Percentiles rank a stretch among this genome's conserved stretches.
These are phyloP conservation scores for Elsinoe fawcettii DNA, from an alignment of 2,329 filamentous ascomycete genomes.

Conservation along the genomic window DNA sequence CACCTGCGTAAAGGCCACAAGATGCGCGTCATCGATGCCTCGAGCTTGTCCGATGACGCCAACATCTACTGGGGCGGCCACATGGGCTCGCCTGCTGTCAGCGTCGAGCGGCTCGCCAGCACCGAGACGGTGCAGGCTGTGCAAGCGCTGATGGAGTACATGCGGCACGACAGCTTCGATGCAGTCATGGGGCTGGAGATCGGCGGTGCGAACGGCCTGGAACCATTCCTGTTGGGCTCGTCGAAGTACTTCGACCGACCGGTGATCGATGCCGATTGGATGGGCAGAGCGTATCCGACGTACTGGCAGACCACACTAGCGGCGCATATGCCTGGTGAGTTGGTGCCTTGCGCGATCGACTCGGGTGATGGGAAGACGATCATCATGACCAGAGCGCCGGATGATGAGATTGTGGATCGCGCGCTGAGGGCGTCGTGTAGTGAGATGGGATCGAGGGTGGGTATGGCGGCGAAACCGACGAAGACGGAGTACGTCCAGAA, in stretches of 20 bases:
- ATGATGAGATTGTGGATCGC: slow-evolving; percentile 37
- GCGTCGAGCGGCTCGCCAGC: slow-evolving; percentile 52
- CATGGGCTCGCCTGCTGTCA: slow-evolving; percentile 53
- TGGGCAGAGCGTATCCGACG: slow-evolving; percentile 41
- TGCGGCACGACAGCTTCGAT: slow-evolving; percentile 39
- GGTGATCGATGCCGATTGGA: slow-evolving; percentile 40
- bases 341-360: slow-evolving; percentile 40
- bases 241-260: slow-evolving; percentile 42
- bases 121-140: slow-evolving; percentile 43
- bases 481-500: slow-evolving; percentile 32
- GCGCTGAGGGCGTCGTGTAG: slow-evolving; percentile 34
- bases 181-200: slow-evolving; percentile 58
- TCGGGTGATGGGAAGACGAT: slow-evolving; percentile 40
- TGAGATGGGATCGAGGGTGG: slow-evolving; percentile 26
- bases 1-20: slow-evolving; percentile 45
- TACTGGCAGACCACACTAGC: slow-evolving; percentile 41
- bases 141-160: slow-evolving; percentile 42
- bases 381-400: slow-evolving; percentile 36
- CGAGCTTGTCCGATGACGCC: slow-evolving; percentile 44
- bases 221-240: slow-evolving; percentile 50
- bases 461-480: slow-evolving; percentile 35
- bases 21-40: slow-evolving; percentile 46
- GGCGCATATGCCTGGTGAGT: slow-evolving; percentile 34
- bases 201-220: slow-evolving; percentile 58
- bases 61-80: slow-evolving; percentile 50